Percentiles rank a stretch among this genome's conserved stretches.
Evolutionary conservation across 768 basidiomycete species (phyloP).

Genomic region (Suillus spraguei): DNA sequence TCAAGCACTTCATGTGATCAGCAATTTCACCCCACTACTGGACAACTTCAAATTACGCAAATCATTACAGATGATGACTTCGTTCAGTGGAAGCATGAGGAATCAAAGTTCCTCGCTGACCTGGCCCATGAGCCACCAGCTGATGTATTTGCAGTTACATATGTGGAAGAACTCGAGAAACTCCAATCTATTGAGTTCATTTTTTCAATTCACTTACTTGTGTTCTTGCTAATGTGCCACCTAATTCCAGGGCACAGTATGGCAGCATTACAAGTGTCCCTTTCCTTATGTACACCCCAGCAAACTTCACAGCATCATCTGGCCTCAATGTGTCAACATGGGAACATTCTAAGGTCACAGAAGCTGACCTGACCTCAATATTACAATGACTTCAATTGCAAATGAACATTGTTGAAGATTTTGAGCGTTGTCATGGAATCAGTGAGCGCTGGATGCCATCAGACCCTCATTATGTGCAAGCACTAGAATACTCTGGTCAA

Average conservation of each 20-base stretch:
- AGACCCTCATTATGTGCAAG: slow-evolving; percentile 25
- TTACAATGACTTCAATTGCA: slow-evolving; percentile 20
- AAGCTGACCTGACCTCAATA: slow-evolving; percentile 19
- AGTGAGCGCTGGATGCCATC: slow-evolving; percentile 27
- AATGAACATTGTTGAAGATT: background rate
- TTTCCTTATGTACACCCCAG: slow-evolving; percentile 21
- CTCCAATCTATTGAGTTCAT: background rate
- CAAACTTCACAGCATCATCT: slow-evolving; percentile 16
- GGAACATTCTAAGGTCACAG: slow-evolving; percentile 24
- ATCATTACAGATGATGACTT: background rate
- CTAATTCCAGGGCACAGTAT: slow-evolving; percentile 14
- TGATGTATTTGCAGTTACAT: slow-evolving; percentile 23
- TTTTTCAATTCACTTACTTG: background rate
- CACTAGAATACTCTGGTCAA: slow-evolving; percentile 7
- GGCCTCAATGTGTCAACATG: slow-evolving; percentile 16
- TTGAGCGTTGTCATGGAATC: slow-evolving; percentile 29
- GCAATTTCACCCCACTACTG: background rate
- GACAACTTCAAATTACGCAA: background rate
- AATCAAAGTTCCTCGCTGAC: background rate
- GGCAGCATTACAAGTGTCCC: slow-evolving; percentile 11
- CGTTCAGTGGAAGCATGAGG: slow-evolving; percentile 1
- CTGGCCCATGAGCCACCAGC: slow-evolving; percentile 12
- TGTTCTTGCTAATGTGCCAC: slow-evolving; percentile 1
- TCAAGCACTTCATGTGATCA: slow-evolving; percentile 18
- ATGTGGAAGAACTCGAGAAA: slow-evolving; percentile 8